Percentiles rank a stretch among this genome's conserved stretches.
phyloP scores from a whole-genome alignment of 805 yeast genomes.

The Yamadazyma ubonensis region DNA sequence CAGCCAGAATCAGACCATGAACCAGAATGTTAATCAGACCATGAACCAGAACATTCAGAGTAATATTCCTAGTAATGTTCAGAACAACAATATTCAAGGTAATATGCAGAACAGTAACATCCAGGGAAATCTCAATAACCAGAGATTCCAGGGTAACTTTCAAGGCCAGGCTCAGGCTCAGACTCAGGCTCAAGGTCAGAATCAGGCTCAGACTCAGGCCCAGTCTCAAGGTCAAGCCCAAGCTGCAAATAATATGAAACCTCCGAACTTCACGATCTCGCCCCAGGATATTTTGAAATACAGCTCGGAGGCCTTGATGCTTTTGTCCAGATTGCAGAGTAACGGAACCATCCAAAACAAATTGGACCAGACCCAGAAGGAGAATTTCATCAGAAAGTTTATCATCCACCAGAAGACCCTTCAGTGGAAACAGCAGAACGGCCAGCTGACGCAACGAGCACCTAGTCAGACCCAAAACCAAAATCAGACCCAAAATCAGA shows the following conservation, averaged over 20 bases:
- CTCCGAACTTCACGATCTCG: slow-evolving; percentile 33
- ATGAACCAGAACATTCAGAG: too few relatives aligned
- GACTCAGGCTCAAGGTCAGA: slow-evolving; percentile 12
- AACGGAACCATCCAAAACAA: slow-evolving; percentile 33
- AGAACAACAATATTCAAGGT: too few relatives aligned
- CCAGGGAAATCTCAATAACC: too few relatives aligned
- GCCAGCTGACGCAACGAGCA: slow-evolving; percentile 14
- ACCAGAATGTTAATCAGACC: neutral
- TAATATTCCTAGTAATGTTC: too few relatives aligned
- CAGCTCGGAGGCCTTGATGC: slow-evolving; percentile 40
- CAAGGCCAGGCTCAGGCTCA: too few relatives aligned
- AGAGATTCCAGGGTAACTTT: too few relatives aligned
- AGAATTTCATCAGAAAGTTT: slow-evolving; percentile 37
- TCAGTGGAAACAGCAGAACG: slow-evolving; percentile 32
- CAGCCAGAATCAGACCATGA: slow-evolving; percentile 22
- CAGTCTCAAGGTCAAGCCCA: slow-evolving; percentile 10
- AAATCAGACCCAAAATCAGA: too few relatives aligned
- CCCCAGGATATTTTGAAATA: slow-evolving; percentile 41
- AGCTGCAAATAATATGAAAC: slow-evolving; percentile 16
- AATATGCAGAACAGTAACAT: too few relatives aligned
- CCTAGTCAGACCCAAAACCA: too few relatives aligned
- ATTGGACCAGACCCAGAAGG: slow-evolving; percentile 38
- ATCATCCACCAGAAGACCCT: slow-evolving; percentile 38
- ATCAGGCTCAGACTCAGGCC: slow-evolving; percentile 23
- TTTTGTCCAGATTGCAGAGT: slow-evolving; percentile 35